Percentiles rank a stretch among this genome's conserved stretches.
Conservation (phyloP, 306 rosid genomes). For the Herpetospermum pedunculosum region DNA sequence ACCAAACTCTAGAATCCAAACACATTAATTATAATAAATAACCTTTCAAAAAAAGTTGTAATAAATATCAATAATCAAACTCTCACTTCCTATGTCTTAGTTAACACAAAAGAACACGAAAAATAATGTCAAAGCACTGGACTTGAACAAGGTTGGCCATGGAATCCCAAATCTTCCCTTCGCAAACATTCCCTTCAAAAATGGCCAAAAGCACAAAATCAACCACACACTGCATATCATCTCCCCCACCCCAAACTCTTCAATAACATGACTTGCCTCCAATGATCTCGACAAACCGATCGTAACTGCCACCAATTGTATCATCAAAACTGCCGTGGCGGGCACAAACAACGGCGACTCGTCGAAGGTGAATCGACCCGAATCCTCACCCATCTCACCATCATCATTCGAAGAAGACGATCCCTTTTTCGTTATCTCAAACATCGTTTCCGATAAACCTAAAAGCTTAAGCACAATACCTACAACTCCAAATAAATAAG, state of each 20-base stretch:
- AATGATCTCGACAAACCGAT: slow-evolving; percentile 16
- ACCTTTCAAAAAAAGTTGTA: background rate
- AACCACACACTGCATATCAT: slow-evolving; percentile 24
- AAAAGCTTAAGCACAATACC: slow-evolving; percentile 21
- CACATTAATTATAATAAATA: too few relatives aligned
- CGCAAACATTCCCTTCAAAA: slow-evolving; percentile 40
- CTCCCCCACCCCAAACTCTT: slow-evolving; percentile 31
- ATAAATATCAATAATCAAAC: too few relatives aligned
- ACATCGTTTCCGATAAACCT: slow-evolving; percentile 25
- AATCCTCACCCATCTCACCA: background rate
- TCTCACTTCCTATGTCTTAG: background rate
- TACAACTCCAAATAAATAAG: slow-evolving; percentile 34
- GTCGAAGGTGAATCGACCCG: slow-evolving; percentile 31
- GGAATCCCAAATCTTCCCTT: slow-evolving; percentile 56
- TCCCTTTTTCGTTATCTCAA: slow-evolving; percentile 49
- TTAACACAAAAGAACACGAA: slow-evolving; percentile 25
- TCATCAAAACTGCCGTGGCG: slow-evolving; percentile 40
- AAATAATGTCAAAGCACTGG: slow-evolving; percentile 18
- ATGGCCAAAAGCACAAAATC: slow-evolving; percentile 38
- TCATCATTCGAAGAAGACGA: background rate
- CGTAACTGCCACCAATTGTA: slow-evolving; percentile 28
- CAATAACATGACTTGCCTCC: background rate
- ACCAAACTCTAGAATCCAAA: too few relatives aligned
- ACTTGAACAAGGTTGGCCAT: slow-evolving; percentile 23
- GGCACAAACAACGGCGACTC: slow-evolving; percentile 41